Evolutionary conservation across 192 early-diverging fungal species (phyloP).

Genomic region (Phlyctochytrium planicorne): DNA sequence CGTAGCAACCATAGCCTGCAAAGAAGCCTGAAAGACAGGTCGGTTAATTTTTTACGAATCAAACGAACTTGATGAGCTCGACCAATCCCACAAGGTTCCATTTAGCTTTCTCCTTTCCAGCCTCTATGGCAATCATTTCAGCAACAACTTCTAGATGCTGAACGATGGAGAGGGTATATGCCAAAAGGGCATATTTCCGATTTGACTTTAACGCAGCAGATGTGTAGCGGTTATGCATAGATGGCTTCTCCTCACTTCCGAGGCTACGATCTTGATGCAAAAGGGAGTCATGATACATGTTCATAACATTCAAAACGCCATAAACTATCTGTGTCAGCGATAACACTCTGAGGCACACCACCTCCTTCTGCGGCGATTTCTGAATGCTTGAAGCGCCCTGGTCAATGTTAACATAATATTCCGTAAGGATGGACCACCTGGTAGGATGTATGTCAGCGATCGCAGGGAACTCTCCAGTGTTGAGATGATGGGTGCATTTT

Average conservation of each 20-base stretch:
- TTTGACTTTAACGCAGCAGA: constrained; percentile 50
- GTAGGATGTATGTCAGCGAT: constrained; percentile 86
- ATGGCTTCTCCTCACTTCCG: constrained; percentile 29
- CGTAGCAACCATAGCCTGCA: constrained; percentile 53
- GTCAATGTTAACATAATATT: not conserved
- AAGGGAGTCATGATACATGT: constrained; percentile 86
- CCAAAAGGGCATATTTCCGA: constrained; percentile 15
- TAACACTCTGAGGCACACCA: constrained; percentile 20
- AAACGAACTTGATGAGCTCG: constrained; percentile 40
- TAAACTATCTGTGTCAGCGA: constrained; percentile 24
- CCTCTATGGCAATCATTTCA: constrained; percentile 76
- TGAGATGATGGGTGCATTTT: constrained; percentile 79
- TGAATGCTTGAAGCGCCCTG: constrained; percentile 88
- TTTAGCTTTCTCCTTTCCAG: constrained; percentile 56
- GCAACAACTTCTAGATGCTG: constrained; percentile 71
- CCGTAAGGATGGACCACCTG: constrained; percentile 51
- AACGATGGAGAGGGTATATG: constrained; percentile 66
- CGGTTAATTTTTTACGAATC: constrained; percentile 24
- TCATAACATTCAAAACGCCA: constrained; percentile 74
- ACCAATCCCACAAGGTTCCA: constrained; percentile 63
- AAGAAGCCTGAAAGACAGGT: too few species aligned
- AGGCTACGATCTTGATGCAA: constrained; percentile 46
- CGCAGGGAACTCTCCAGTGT: constrained; percentile 84
- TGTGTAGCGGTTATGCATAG: constrained; percentile 74
- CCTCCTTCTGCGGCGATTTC: constrained; percentile 87